These are phyloP conservation scores for Wickerhamiella occidentalis DNA, from an alignment of 805 yeast genomes.

Conservation along the genomic window DNA sequence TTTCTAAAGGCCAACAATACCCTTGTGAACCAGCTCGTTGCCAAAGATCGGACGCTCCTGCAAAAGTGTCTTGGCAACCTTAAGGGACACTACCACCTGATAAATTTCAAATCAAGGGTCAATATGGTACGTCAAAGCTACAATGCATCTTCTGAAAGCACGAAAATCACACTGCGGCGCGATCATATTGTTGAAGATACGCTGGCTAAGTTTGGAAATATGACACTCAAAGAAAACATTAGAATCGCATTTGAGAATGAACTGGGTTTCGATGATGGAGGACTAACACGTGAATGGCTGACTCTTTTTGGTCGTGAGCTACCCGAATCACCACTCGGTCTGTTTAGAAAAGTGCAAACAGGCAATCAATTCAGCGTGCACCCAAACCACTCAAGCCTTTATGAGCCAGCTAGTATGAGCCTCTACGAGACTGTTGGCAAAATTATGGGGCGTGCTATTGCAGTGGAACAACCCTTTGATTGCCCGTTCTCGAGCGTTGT, in stretches of 20 bases:
- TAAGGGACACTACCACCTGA: neutral
- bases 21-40: neutral
- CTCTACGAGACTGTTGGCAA: constrained; percentile 97
- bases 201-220: neutral
- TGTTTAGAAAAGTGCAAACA: constrained; percentile 96
- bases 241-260: constrained; percentile 99
- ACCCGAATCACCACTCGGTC: constrained; percentile 96
- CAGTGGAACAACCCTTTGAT: constrained; percentile 94
- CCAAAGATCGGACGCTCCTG: neutral
- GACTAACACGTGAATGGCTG: constrained; percentile 96
- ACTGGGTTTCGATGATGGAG: constrained; percentile 99
- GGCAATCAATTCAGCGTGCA: constrained; percentile 97
- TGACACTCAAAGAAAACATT: constrained; percentile 64
- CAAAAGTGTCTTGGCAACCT: neutral
- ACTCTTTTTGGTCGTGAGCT: constrained; percentile 92
- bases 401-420: constrained; percentile 37
- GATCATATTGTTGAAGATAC: neutral
- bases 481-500: constrained; percentile 97
- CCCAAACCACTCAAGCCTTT: constrained; percentile 89
- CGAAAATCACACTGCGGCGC: neutral
- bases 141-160: neutral
- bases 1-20: neutral
- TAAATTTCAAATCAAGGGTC: neutral
- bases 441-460: constrained; percentile 93
- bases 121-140: neutral